phyloP scores from a whole-genome alignment of 768 basidiomycete species.

The Suillus americanus region DNA sequence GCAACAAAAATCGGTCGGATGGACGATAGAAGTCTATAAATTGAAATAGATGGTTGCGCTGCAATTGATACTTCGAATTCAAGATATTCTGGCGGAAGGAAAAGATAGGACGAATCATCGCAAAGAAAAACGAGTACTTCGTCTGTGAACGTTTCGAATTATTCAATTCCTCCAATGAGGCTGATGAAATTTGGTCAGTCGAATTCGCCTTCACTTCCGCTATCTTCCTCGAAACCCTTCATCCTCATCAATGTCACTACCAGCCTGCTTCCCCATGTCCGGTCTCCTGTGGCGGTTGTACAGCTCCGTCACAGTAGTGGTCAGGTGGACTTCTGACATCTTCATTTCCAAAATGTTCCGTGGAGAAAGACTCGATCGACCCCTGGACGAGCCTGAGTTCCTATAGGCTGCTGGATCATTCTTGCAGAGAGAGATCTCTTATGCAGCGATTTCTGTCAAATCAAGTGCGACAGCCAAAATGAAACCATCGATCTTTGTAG shows the following conservation, averaged over 20 bases:
- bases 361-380: constrained; percentile 21
- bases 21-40: neutral
- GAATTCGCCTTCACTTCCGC: neutral
- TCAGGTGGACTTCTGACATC: neutral
- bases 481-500: no score
- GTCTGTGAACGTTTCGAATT: neutral
- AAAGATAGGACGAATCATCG: neutral
- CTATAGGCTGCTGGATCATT: no score
- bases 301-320: neutral
- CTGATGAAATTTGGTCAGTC: neutral
- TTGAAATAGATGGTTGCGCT: neutral
- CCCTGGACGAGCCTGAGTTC: constrained; percentile 3
- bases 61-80: neutral
- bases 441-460: no score
- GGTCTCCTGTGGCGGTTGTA: neutral
- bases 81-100: no score
- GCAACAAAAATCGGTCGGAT: neutral
- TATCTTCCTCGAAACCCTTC: neutral
- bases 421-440: no score
- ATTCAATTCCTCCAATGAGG: neutral
- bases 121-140: neutral
- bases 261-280: neutral
- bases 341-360: neutral
- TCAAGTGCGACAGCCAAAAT: no score
- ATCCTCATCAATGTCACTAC: neutral